Evolutionary conservation across 1,284 basidiomycete genomes (phyloP).

Genomic region (Malassezia psittaci): DNA sequence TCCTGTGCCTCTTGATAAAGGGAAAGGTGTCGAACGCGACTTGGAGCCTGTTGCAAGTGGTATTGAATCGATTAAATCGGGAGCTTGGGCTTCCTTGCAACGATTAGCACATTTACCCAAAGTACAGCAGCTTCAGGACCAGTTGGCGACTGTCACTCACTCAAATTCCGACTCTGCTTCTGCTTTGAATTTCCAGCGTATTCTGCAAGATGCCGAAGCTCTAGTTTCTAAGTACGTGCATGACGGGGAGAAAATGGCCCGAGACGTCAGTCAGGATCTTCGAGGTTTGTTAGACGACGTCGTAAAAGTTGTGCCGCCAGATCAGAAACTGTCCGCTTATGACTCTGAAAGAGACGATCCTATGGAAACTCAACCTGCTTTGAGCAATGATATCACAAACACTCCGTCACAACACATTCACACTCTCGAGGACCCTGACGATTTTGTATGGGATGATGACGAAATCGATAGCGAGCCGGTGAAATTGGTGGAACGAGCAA

Average conservation of each 20-base stretch:
- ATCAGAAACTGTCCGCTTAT: neutral
- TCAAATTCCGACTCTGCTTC: neutral
- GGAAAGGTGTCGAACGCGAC: slow-evolving; percentile 2
- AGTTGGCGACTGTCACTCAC: neutral
- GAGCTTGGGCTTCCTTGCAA: slow-evolving; percentile 8
- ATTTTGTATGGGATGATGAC: slow-evolving; percentile 23
- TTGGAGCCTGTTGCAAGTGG: neutral
- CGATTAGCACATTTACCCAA: slow-evolving; percentile 8
- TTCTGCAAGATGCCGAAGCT: slow-evolving; percentile 14
- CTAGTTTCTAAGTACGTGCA: slow-evolving; percentile 7
- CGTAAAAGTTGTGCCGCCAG: slow-evolving; percentile 21
- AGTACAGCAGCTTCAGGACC: slow-evolving; percentile 8
- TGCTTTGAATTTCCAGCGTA: neutral
- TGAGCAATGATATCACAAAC: too few species aligned
- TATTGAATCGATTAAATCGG: neutral
- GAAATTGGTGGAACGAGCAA: neutral
- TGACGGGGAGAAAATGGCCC: slow-evolving; percentile 12
- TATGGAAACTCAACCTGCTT: too few species aligned
- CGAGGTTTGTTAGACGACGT: slow-evolving; percentile 15
- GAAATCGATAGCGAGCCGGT: slow-evolving; percentile 1
- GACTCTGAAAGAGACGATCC: too few species aligned
- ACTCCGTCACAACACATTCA: neutral
- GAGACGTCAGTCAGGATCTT: slow-evolving; percentile 19
- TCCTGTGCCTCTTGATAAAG: neutral
- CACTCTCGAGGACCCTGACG: slow-evolving; percentile 4